Base-by-base conservation (phyloP, 768 basidiomycete species). In the Lactifluus piperatus region DNA sequence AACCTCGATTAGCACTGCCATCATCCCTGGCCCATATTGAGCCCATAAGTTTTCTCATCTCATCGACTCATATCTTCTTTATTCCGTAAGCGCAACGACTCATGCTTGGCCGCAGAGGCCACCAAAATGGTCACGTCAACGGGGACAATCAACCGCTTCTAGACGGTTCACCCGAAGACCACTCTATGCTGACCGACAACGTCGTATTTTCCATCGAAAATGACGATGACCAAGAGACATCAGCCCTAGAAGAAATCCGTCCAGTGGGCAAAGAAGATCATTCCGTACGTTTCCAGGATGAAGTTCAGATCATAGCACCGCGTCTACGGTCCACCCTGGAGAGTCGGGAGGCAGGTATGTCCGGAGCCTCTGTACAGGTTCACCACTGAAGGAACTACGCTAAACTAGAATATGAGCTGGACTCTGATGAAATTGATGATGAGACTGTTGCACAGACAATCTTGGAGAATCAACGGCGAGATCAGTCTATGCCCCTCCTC, bases 281-380 rank as follows among this genome's bases (percentile, higher is more conserved):
- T 22, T 34, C 58, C 0, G 85, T 89, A 41, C 76, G 83, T 45
- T 88, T 89, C 67, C 73, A 80, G 60, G 85, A 90, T 51, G 78
- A 84, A 36, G 83, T 86, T 1, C 82, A 85, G 61, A 78, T 86
- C 45, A 83, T 87, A 65, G 79, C 77, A 4, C 86, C 84, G 0
- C 76, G 86, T 5, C 72, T 91, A 37, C 79, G 82, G 69, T 93
- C 89, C 22, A 90, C 85, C 24, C 72, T 77, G 29, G 74, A 83
- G 54, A 91, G 90, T 68, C 84, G 91, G 57, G 91, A 93, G 75
- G 76, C 83, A 70, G 88, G 90, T 91, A 69, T 70, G 86, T 82
- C 30, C 68, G 63, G 45, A 69, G 58, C 20, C 26, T 49, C n/a
- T 57, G 51, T n/a, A 14, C 45, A 48, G 45, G 34, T 8, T 14